phyloP scores from a whole-genome alignment of 805 yeast species.

The Komagataella pastoris region DNA sequence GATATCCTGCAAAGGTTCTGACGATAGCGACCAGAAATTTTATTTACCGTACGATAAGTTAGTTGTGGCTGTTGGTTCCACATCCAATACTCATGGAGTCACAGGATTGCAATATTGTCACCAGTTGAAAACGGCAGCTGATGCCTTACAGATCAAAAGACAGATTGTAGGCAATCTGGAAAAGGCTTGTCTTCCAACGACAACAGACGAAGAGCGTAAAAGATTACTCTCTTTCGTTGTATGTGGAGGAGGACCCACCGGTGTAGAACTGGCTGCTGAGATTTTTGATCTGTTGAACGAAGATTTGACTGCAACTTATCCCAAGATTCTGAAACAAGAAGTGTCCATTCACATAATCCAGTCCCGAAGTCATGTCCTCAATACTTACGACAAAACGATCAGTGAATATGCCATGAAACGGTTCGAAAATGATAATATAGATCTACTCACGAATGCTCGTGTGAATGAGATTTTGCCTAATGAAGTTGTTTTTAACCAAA shows the following conservation, averaged over 20 bases:
- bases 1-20: constrained; percentile 30
- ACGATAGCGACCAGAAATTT: constrained; percentile 28
- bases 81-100: constrained; percentile 59
- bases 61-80: constrained; percentile 57
- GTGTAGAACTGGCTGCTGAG: constrained; percentile 66
- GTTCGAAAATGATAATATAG: constrained; percentile 49
- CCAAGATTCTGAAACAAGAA: constrained; percentile 46
- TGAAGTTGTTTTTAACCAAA: constrained; percentile 44
- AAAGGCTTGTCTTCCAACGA: constrained; percentile 51
- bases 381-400: constrained; percentile 55
- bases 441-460: constrained; percentile 49
- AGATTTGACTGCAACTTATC: constrained; percentile 43
- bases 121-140: constrained; percentile 54
- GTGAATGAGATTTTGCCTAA: constrained; percentile 45
- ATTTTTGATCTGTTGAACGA: constrained; percentile 53
- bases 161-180: constrained; percentile 44
- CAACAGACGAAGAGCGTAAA: constrained; percentile 49
- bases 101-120: constrained; percentile 51
- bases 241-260: constrained; percentile 71
- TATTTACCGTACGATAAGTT: constrained; percentile 64
- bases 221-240: constrained; percentile 48
- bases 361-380: constrained; percentile 52
- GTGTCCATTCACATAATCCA: constrained; percentile 58
- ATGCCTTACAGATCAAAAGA: constrained; percentile 42
- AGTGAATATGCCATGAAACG: constrained; percentile 52